Evolutionary conservation across 2,329 filamentous ascomycete species (phyloP).

Genomic region (Diaporthe sp.): DNA sequence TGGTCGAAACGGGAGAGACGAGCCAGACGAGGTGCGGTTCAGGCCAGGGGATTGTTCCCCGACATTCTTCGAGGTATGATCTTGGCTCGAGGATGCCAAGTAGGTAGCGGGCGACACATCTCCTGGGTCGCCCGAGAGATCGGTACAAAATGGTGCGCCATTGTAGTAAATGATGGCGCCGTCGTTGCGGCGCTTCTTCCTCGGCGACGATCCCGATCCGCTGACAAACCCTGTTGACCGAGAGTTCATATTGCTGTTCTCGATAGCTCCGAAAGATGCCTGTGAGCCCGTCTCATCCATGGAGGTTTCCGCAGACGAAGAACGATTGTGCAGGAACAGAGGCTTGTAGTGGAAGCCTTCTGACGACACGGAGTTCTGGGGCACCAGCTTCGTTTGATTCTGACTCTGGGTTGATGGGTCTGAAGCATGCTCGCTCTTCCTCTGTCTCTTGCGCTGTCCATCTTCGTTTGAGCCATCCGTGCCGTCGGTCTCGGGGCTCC

Average conservation of each 20-base stretch:
- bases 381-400: slow-evolving; percentile 55
- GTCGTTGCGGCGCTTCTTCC: slow-evolving; percentile 69
- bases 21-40: slow-evolving; percentile 65
- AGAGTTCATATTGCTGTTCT: slow-evolving; percentile 63
- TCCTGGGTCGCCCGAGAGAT: slow-evolving; percentile 78
- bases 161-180: slow-evolving; percentile 89
- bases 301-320: slow-evolving; percentile 62
- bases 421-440: slow-evolving; percentile 55
- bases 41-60: slow-evolving; percentile 47
- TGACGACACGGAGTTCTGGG: slow-evolving; percentile 54
- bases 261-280: slow-evolving; percentile 59
- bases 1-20: slow-evolving; percentile 63
- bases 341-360: slow-evolving; percentile 75
- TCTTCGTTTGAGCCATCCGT: slow-evolving; percentile 59
- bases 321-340: slow-evolving; percentile 68
- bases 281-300: slow-evolving; percentile 62
- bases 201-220: slow-evolving; percentile 62
- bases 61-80: slow-evolving; percentile 48
- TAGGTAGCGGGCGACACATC: slow-evolving; percentile 64
- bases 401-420: slow-evolving; percentile 54
- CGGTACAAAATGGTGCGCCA: slow-evolving; percentile 84
- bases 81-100: slow-evolving; percentile 61
- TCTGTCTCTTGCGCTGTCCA: slow-evolving; percentile 61
- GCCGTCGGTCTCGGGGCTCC: slow-evolving; percentile 65
- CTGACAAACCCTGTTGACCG: slow-evolving; percentile 62